These are phyloP conservation scores for Hirsutella thompsonii DNA, from an alignment of 2,329 filamentous ascomycete species.

Conservation along the genomic window DNA sequence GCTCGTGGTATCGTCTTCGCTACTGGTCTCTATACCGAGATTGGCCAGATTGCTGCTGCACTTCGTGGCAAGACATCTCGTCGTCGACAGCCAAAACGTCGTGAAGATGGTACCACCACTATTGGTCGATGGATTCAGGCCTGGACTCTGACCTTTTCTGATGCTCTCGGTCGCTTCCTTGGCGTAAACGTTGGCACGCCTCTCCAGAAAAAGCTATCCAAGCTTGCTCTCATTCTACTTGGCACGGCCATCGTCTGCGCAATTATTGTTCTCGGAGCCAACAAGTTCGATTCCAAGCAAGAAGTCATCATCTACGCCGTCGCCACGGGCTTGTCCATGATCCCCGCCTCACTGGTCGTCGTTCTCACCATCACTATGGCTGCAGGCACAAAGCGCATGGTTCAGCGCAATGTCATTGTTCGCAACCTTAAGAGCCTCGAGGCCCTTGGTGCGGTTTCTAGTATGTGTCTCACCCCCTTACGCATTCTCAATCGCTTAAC, in stretches of 20 bases:
- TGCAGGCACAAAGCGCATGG: conserved; percentile 41
- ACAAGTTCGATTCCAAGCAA: conserved; percentile 22
- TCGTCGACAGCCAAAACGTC: conserved; percentile 24
- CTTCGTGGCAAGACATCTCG: conserved; percentile 25
- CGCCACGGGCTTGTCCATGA: conserved; percentile 34
- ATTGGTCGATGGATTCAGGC: conserved; percentile 19
- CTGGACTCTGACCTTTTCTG: conserved; percentile 21
- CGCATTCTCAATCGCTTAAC: conserved; percentile 8
- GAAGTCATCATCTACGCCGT: conserved; percentile 32
- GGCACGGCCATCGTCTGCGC: conserved; percentile 37
- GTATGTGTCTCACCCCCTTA: conserved; percentile 11
- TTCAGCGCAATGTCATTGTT: conserved; percentile 37
- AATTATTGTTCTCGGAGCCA: conserved; percentile 30
- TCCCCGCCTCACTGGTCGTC: conserved; percentile 33
- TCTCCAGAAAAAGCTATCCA: conserved; percentile 55
- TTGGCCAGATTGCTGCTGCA: conserved; percentile 44
- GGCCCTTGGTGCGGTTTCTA: conserved; percentile 40
- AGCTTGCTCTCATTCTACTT: conserved; percentile 56
- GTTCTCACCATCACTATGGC: conserved; percentile 49
- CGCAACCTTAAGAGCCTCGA: conserved; percentile 37
- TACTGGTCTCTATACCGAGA: conserved; percentile 48
- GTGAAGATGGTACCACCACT: conserved; percentile 26
- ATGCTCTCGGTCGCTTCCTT: conserved; percentile 31
- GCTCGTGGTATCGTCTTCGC: conserved; percentile 47
- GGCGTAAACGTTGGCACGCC: conserved; percentile 48